phyloP scores from a whole-genome alignment of 495 filamentous ascomycete species.

The Podospora pseudopauciseta region DNA sequence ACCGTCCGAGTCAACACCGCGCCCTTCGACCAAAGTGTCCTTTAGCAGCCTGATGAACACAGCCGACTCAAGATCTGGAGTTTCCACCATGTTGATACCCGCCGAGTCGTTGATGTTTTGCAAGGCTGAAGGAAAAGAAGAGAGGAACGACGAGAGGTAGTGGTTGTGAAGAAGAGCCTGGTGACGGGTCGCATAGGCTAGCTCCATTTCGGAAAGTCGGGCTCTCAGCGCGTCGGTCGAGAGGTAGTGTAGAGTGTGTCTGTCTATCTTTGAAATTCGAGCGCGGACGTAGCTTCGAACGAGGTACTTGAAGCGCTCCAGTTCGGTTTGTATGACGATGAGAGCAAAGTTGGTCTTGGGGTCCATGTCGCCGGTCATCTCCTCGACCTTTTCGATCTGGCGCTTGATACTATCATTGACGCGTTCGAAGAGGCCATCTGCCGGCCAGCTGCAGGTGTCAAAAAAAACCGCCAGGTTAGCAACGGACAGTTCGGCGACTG shows the following conservation, averaged over 20 bases:
- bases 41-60: slow-evolving; percentile 79
- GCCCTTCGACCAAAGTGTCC: slow-evolving; percentile 52
- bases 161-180: slow-evolving; percentile 76
- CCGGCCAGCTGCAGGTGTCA: slow-evolving; percentile 43
- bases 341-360: slow-evolving; percentile 86
- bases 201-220: slow-evolving; percentile 68
- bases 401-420: slow-evolving; percentile 67
- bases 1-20: slow-evolving; percentile 57
- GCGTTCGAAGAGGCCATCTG: slow-evolving; percentile 58
- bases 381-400: slow-evolving; percentile 70
- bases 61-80: slow-evolving; percentile 72
- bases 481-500: background rate
- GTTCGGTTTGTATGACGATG: slow-evolving; percentile 94
- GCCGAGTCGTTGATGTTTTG: slow-evolving; percentile 84
- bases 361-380: slow-evolving; percentile 74
- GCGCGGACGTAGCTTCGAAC: slow-evolving; percentile 78
- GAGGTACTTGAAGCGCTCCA: slow-evolving; percentile 88
- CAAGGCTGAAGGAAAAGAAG: slow-evolving; percentile 69
- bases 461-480: slow-evolving; percentile 16
- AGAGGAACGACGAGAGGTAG: slow-evolving; percentile 76
- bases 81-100: slow-evolving; percentile 87
- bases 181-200: slow-evolving; percentile 74
- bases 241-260: slow-evolving; percentile 60
- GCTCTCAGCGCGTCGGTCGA: slow-evolving; percentile 43
- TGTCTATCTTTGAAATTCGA: slow-evolving; percentile 84